These are phyloP conservation scores for Mycena capillaripes DNA, from an alignment of 768 basidiomycete species.

Conservation along the genomic window DNA sequence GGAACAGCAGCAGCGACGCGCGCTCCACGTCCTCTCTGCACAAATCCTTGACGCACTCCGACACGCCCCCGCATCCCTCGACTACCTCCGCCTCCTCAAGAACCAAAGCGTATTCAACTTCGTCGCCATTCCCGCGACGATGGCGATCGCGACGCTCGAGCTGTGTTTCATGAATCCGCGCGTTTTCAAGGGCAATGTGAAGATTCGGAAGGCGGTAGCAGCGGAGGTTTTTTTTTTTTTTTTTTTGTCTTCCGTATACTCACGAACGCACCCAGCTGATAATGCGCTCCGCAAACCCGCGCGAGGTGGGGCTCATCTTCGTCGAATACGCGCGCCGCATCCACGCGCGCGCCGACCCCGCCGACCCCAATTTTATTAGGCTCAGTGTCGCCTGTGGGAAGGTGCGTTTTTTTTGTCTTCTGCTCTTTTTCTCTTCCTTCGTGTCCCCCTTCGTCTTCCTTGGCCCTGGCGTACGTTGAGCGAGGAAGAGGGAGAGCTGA, in stretches of 20 bases:
- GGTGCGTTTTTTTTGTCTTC: conserved; percentile 84
- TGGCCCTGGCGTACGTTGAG: too few species aligned
- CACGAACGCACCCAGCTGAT: conserved; percentile 93
- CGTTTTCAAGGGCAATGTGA: conserved; percentile 91
- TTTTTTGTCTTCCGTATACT: conserved; percentile 87
- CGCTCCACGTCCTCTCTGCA: conserved; percentile 85
- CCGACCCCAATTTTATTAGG: conserved; percentile 90
- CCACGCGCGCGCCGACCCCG: conserved; percentile 81
- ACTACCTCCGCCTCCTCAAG: conserved; percentile 88
- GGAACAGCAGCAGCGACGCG: too few species aligned
- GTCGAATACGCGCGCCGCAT: conserved; percentile 85
- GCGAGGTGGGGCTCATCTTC: conserved; percentile 93
- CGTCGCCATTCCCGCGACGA: conserved; percentile 72
- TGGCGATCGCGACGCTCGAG: conserved; percentile 93
- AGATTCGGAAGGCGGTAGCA: conserved; percentile 96
- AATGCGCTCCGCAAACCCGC: conserved; percentile 91
- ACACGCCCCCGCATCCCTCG: conserved; percentile 88
- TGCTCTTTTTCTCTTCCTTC: too few species aligned
- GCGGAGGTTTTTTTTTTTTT: conserved; percentile 69
- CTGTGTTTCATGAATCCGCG: conserved; percentile 57
- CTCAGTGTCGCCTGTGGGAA: conserved; percentile 89
- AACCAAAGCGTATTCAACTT: conserved; percentile 78
- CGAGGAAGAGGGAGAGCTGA: too few species aligned
- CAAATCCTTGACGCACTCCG: conserved; percentile 92
- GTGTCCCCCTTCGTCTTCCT: too few species aligned